Evolutionary conservation across 495 filamentous ascomycete genomes (phyloP).

Genomic region (Polyplosphaeria fusca): DNA sequence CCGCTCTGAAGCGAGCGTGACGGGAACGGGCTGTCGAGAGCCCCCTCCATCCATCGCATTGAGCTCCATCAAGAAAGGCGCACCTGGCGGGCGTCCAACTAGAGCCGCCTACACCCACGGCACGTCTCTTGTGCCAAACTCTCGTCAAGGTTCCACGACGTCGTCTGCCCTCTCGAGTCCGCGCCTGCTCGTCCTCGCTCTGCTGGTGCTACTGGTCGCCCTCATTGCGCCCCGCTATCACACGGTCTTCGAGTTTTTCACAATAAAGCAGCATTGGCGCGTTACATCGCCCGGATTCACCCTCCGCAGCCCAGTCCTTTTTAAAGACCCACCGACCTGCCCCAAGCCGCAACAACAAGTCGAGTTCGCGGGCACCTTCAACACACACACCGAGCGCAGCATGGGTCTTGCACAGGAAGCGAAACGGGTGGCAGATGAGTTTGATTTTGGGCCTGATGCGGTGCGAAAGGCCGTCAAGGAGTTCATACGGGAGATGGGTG

Average conservation of each 20-base stretch:
- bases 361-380: slow-evolving; percentile 27
- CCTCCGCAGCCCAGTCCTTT: slow-evolving; percentile 8
- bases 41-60: background rate
- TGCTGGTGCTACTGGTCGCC: slow-evolving; percentile 25
- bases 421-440: slow-evolving; percentile 73
- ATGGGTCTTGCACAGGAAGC: slow-evolving; percentile 68
- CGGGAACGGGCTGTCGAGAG: background rate
- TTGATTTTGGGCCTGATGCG: slow-evolving; percentile 78
- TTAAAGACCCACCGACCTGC: slow-evolving; percentile 14
- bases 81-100: slow-evolving; percentile 19
- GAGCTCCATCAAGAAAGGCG: background rate
- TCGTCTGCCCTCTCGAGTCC: slow-evolving; percentile 11
- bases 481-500: slow-evolving; percentile 81
- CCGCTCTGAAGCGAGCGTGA: slow-evolving; percentile 9
- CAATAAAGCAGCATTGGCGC: slow-evolving; percentile 14
- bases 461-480: slow-evolving; percentile 76
- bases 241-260: slow-evolving; percentile 13
- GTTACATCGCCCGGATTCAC: slow-evolving; percentile 18
- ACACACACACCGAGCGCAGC: slow-evolving; percentile 27
- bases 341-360: slow-evolving; percentile 15
- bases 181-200: slow-evolving; percentile 15
- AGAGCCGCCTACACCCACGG: slow-evolving; percentile 15
- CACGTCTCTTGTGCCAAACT: background rate
- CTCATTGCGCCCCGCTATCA: slow-evolving; percentile 29
- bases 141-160: slow-evolving; percentile 1